These are phyloP conservation scores for Gillenia trifoliata DNA, from an alignment of 306 rosid species.

Conservation along the genomic window DNA sequence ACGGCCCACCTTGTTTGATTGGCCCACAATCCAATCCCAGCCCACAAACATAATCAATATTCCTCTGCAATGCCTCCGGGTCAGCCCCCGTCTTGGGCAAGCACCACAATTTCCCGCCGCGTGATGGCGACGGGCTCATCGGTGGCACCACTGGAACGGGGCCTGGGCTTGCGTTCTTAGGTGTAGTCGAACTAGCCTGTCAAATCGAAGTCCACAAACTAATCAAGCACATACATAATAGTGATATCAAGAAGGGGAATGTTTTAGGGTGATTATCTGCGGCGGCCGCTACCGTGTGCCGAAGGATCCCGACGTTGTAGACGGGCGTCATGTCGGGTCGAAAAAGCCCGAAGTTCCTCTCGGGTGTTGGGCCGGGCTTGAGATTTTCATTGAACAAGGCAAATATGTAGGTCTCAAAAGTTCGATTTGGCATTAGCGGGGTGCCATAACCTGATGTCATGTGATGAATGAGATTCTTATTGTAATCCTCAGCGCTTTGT, in stretches of 20 bases:
- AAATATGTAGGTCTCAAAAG: constrained; percentile 68
- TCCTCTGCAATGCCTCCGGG: constrained; percentile 32
- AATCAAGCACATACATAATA: constrained; percentile 30
- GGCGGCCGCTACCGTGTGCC: constrained; percentile 35
- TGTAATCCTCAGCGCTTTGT: constrained; percentile 43
- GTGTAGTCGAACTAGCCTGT: constrained; percentile 26
- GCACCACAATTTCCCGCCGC: constrained; percentile 18
- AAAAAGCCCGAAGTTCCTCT: constrained; percentile 69
- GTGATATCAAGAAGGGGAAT: constrained; percentile 13
- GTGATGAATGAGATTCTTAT: constrained; percentile 53
- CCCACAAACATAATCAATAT: constrained; percentile 41
- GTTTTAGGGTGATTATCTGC: constrained; percentile 16
- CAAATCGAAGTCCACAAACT: constrained; percentile 42
- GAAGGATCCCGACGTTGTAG: constrained; percentile 46
- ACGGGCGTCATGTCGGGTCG: constrained; percentile 51
- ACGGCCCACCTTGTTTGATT: constrained; percentile 33
- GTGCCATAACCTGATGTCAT: constrained; percentile 53
- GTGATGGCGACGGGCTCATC: not conserved
- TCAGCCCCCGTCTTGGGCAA: constrained; percentile 26
- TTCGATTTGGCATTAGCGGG: constrained; percentile 70
- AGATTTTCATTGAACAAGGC: constrained; percentile 65
- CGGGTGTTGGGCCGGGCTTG: constrained; percentile 61
- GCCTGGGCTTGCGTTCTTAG: not conserved
- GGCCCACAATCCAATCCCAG: constrained; percentile 47
- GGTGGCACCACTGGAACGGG: not conserved